A percentile compares a stretch with the other conserved stretches of the same genome.
Conservation (phyloP, 345 rosid genomes). For the Populus deltoides region DNA sequence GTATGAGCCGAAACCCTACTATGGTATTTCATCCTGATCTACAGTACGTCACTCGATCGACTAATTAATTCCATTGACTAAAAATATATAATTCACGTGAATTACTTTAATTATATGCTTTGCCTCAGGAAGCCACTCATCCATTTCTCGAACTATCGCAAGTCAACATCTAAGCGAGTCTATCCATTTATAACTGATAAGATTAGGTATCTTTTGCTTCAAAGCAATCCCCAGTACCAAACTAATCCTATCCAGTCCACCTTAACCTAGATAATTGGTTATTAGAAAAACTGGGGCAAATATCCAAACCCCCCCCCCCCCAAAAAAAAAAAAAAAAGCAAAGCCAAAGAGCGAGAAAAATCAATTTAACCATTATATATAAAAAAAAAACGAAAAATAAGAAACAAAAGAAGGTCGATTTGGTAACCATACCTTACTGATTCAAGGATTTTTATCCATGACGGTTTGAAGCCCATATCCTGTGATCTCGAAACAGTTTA, state of each 20-base stretch:
- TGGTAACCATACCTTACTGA: conserved; percentile 44
- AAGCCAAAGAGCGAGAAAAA: not conserved
- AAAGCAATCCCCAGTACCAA: not conserved
- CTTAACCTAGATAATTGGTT: not conserved
- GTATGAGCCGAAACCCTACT: not conserved
- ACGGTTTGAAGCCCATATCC: conserved; percentile 58
- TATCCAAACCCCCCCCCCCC: not conserved
- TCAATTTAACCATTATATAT: not conserved
- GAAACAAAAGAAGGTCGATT: not conserved
- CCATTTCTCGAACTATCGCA: not conserved
- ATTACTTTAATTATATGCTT: not conserved
- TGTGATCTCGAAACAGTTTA: conserved; percentile 48
- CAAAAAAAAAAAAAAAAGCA: not conserved
- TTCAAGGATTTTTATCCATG: conserved; percentile 49
- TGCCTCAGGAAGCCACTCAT: not conserved
- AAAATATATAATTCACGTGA: not conserved
- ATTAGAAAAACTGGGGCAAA: not conserved
- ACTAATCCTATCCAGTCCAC: not conserved
- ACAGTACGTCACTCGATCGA: not conserved
- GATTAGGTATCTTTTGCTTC: not conserved
- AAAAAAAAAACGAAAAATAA: not conserved
- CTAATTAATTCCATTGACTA: not conserved
- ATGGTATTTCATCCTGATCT: not conserved
- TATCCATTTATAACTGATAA: not conserved
- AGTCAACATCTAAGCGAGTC: not conserved